Evolutionary conservation across 2,329 filamentous ascomycete species (phyloP).

Genomic region (Ophiostoma sp.): DNA sequence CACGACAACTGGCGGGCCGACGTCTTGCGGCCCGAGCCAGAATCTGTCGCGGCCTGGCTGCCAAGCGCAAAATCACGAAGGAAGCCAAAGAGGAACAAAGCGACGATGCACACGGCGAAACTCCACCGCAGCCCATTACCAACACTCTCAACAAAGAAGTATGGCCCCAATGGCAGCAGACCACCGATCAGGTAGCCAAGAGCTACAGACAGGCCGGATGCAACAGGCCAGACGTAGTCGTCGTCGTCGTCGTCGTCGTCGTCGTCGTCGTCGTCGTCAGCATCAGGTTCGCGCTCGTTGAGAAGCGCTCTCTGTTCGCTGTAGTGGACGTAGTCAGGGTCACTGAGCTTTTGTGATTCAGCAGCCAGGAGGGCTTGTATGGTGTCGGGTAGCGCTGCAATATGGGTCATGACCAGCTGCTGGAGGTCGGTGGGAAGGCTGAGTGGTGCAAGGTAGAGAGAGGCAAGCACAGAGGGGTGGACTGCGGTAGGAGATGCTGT

Average conservation of each 20-base stretch:
- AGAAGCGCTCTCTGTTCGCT: neutral
- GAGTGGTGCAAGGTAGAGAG: constrained; percentile 27
- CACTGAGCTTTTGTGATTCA: neutral
- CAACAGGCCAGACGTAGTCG: constrained; percentile 26
- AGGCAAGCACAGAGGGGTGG: neutral
- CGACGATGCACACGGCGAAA: constrained; percentile 32
- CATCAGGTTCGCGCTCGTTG: neutral
- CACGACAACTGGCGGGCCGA: constrained; percentile 8
- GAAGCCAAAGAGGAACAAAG: constrained; percentile 33
- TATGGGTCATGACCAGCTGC: constrained; percentile 25
- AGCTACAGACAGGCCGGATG: constrained; percentile 30
- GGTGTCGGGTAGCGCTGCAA: constrained; percentile 18
- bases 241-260: constrained; percentile 19
- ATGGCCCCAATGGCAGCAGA: constrained; percentile 32
- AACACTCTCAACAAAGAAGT: constrained; percentile 31
- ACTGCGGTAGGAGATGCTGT: neutral
- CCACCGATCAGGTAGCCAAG: constrained; percentile 33
- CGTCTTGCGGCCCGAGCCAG: neutral
- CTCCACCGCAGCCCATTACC: constrained; percentile 33
- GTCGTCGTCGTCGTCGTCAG: constrained; percentile 13
- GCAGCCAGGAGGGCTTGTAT: constrained; percentile 12
- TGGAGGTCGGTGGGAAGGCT: constrained; percentile 26
- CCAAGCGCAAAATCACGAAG: constrained; percentile 28
- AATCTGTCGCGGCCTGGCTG: neutral
- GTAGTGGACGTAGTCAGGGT: constrained; percentile 17